Evolutionary conservation across 2,329 filamentous ascomycete genomes (phyloP).

Genomic region (Exophiala dermatitidis): DNA sequence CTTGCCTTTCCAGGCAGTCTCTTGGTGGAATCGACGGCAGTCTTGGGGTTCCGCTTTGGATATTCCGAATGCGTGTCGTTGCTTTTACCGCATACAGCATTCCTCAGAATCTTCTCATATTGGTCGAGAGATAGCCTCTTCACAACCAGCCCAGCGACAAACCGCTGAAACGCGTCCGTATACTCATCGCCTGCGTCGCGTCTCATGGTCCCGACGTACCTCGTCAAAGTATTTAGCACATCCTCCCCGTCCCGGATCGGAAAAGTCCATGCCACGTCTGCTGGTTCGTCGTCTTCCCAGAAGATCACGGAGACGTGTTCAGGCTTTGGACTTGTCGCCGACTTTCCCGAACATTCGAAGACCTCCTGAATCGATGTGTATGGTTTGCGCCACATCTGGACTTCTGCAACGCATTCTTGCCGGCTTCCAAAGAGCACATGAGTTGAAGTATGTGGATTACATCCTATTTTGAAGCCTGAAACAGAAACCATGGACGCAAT

Average conservation of each 20-base stretch:
- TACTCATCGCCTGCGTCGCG: conserved; percentile 4
- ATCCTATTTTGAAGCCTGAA: not conserved
- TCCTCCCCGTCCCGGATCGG: not conserved
- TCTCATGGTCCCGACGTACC: conserved; percentile 3
- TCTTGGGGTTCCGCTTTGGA: conserved; percentile 1
- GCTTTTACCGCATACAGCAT: conserved; percentile 1
- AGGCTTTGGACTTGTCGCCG: not conserved
- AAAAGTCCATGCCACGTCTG: conserved; percentile 2
- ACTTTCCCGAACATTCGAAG: not conserved
- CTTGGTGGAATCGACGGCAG: conserved; percentile 5
- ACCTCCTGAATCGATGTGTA: not conserved
- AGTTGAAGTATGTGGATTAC: not conserved
- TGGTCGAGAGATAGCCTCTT: conserved; percentile 3
- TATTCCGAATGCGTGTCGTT: not conserved
- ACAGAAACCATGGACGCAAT: not conserved
- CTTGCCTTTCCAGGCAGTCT: conserved; percentile 1
- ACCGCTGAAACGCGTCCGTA: conserved; percentile 1
- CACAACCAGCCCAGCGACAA: conserved; percentile 1
- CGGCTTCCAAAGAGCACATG: not conserved
- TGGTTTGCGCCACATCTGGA: not conserved
- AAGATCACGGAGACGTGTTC: not conserved
- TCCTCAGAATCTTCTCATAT: conserved; percentile 2
- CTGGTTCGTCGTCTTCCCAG: not conserved
- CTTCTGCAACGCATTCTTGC: not conserved
- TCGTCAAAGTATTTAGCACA: conserved; percentile 3